Percentiles rank a stretch among this genome's conserved stretches.
These are phyloP conservation scores for Biscogniauxia sp. DNA, from an alignment of 2,329 filamentous ascomycete species.

Conservation along the genomic window DNA sequence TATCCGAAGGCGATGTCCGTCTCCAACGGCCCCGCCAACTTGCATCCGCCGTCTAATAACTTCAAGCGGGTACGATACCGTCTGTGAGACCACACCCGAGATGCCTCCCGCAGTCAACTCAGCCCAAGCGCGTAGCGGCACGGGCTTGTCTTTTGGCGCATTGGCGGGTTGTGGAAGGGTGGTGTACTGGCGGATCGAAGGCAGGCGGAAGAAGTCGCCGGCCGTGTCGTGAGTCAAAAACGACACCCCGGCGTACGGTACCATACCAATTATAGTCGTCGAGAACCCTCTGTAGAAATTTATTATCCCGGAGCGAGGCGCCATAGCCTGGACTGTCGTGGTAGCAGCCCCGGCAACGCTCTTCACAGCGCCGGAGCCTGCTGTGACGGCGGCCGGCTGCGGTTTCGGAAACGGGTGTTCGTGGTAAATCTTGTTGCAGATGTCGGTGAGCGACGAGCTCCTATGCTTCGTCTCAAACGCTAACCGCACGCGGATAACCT, in stretches of 20 bases:
- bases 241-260: constrained; percentile 92
- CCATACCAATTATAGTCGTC: constrained; percentile 88
- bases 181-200: constrained; percentile 67
- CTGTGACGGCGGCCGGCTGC: constrained; percentile 31
- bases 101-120: constrained; percentile 81
- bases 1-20: constrained; percentile 76
- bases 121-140: constrained; percentile 78
- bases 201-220: constrained; percentile 76
- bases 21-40: constrained; percentile 89
- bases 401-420: constrained; percentile 57
- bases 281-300: constrained; percentile 97
- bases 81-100: constrained; percentile 87
- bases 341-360: constrained; percentile 42
- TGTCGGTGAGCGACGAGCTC: constrained; percentile 68
- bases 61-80: constrained; percentile 88
- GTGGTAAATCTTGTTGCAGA: constrained; percentile 82
- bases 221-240: constrained; percentile 93
- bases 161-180: constrained; percentile 64
- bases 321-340: constrained; percentile 47
- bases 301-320: constrained; percentile 65
- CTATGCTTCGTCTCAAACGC: constrained; percentile 89
- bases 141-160: constrained; percentile 57
- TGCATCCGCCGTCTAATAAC: constrained; percentile 93
- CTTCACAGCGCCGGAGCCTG: constrained; percentile 28
- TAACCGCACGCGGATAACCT: constrained; percentile 86